phyloP scores from a whole-genome alignment of 2,329 filamentous ascomycete genomes.

The Orbilia javanica region DNA sequence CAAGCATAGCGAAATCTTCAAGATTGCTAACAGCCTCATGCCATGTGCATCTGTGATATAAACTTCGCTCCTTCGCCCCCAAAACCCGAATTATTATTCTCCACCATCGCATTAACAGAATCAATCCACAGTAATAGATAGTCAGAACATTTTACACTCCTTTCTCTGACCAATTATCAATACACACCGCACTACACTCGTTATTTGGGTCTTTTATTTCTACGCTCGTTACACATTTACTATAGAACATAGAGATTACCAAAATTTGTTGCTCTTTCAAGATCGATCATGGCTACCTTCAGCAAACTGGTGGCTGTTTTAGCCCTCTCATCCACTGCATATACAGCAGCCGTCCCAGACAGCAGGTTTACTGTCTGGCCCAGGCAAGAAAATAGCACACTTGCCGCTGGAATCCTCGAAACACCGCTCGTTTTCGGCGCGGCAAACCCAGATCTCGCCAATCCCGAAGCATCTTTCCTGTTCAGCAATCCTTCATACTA shows the following conservation, averaged over 20 bases:
- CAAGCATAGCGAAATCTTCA: not conserved
- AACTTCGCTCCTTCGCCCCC: not conserved
- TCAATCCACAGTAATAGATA: not conserved
- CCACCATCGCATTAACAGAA: not conserved
- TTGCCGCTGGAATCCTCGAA: constrained; percentile 32
- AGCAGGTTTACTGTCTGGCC: constrained; percentile 12
- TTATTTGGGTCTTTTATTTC: not conserved
- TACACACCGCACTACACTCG: too few species aligned
- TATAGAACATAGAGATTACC: not conserved
- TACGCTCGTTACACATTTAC: not conserved
- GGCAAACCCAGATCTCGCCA: constrained; percentile 33
- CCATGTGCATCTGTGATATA: not conserved
- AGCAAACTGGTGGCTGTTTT: constrained; percentile 28
- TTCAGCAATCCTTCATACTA: constrained; percentile 48
- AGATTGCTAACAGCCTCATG: not conserved
- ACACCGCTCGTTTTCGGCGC: constrained; percentile 39
- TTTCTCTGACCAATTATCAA: not conserved
- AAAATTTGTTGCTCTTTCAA: not conserved
- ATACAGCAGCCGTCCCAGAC: constrained; percentile 14
- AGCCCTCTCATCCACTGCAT: constrained; percentile 21
- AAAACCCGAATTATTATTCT: not conserved
- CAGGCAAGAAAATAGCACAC: constrained; percentile 16
- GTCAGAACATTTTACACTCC: not conserved
- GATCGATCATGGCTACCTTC: constrained; percentile 28
- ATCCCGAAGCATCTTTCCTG: constrained; percentile 50